phyloP scores from a whole-genome alignment of 495 filamentous ascomycete species.

The Paragyromitra xinjiangensis region DNA sequence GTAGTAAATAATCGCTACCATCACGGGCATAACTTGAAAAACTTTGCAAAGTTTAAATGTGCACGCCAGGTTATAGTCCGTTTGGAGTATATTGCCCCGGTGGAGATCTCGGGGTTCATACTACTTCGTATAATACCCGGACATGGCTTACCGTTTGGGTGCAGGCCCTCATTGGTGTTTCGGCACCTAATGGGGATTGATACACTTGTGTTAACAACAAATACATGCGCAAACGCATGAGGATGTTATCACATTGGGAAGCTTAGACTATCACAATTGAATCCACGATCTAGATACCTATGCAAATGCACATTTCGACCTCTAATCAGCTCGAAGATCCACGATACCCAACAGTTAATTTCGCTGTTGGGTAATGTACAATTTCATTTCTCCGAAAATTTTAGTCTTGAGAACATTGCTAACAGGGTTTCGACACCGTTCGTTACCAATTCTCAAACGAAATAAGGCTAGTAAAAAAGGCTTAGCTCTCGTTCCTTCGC shows the following conservation, averaged over 20 bases:
- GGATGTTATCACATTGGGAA: conserved; percentile 25
- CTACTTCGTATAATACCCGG: conserved; percentile 37
- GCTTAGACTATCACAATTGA: conserved; percentile 47
- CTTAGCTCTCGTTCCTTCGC: conserved; percentile 30
- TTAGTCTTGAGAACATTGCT: conserved; percentile 24
- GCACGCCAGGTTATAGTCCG: conserved; percentile 23
- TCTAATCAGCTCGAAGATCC: conserved; percentile 25
- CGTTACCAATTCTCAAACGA: conserved; percentile 33
- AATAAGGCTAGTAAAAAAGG: conserved; percentile 15
- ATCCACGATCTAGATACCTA: conserved; percentile 42
- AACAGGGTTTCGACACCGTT: conserved; percentile 11
- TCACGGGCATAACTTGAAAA: conserved; percentile 18
- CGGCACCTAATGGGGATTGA: conserved; percentile 26
- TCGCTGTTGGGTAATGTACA: conserved; percentile 22
- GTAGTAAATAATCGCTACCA: conserved; percentile 30
- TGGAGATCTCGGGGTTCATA: conserved; percentile 37
- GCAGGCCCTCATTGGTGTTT: conserved; percentile 28
- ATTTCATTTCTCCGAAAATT: conserved; percentile 25
- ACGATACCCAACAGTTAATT: conserved; percentile 22
- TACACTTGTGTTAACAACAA: conserved; percentile 33
- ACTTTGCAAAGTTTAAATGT: conserved; percentile 44
- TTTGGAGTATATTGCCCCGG: conserved; percentile 39
- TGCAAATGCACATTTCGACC: conserved; percentile 42
- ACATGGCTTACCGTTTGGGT: conserved; percentile 38
- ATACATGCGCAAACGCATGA: conserved; percentile 39